phyloP scores from a whole-genome alignment of 257 asterid genomes.

The Nicotiana knightiana region DNA sequence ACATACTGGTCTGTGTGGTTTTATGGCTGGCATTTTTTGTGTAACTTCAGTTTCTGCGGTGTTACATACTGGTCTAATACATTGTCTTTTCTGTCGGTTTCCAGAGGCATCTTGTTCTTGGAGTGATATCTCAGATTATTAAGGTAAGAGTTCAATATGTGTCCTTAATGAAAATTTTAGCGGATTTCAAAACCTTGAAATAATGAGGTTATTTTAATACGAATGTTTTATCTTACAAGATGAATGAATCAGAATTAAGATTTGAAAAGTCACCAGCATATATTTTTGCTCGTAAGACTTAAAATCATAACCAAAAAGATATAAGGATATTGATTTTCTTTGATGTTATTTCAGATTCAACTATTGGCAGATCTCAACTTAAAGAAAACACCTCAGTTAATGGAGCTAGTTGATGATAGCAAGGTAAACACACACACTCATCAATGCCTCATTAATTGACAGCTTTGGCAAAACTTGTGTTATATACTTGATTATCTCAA shows the following conservation, averaged over 20 bases:
- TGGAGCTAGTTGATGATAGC: constrained; percentile 87
- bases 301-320: not conserved
- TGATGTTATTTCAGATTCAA: constrained; percentile 48
- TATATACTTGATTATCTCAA: not conserved
- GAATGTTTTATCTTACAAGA: not conserved
- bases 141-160: constrained; percentile 47
- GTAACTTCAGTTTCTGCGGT: constrained; percentile 3
- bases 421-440: constrained; percentile 46
- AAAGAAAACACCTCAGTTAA: constrained; percentile 54
- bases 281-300: not conserved
- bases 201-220: not conserved
- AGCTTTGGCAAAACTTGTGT: not conserved
- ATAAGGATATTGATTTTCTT: not conserved
- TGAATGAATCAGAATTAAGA: not conserved
- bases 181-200: not conserved
- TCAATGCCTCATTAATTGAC: not conserved
- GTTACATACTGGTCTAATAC: constrained; percentile 18
- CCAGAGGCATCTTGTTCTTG: constrained; percentile 99
- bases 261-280: not conserved
- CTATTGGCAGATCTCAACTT: constrained; percentile 19
- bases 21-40: not conserved
- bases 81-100: constrained; percentile 20
- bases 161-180: not conserved
- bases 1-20: not conserved
- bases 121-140: constrained; percentile 93